A percentile compares a stretch with the other conserved stretches of the same genome.
Evolutionary conservation across 1,139 yeast genomes (phyloP).

Genomic region (Wickerhamiella pararugosa): DNA sequence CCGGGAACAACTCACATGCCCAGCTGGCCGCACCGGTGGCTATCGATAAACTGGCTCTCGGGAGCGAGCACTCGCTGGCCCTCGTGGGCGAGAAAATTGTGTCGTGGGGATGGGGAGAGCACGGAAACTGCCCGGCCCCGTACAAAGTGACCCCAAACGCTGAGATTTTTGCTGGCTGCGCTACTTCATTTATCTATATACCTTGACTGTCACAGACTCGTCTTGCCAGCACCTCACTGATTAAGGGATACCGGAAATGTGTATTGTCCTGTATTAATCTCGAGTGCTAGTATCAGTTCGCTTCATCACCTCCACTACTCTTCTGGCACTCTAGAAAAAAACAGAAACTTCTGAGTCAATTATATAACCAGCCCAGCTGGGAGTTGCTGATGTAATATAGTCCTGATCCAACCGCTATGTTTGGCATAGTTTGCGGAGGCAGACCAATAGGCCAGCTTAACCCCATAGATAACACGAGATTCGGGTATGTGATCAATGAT

Average conservation of each 20-base stretch:
- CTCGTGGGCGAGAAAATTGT: slow-evolving; percentile 26
- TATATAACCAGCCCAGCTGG: not conserved
- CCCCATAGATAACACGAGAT: slow-evolving; percentile 51
- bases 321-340: slow-evolving; percentile 8
- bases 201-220: slow-evolving; percentile 14
- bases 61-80: slow-evolving; percentile 78
- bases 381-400: not conserved
- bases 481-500: slow-evolving; percentile 44
- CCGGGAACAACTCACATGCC: slow-evolving; percentile 67
- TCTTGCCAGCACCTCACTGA: slow-evolving; percentile 16
- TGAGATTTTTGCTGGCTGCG: slow-evolving; percentile 33
- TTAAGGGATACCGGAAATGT: slow-evolving; percentile 15
- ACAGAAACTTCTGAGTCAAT: slow-evolving; percentile 4
- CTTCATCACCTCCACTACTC: not conserved
- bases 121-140: slow-evolving; percentile 74
- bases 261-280: slow-evolving; percentile 16
- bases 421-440: slow-evolving; percentile 34
- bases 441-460: slow-evolving; percentile 26
- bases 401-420: slow-evolving; percentile 21
- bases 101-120: slow-evolving; percentile 99
- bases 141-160: slow-evolving; percentile 18
- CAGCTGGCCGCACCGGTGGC: slow-evolving; percentile 36
- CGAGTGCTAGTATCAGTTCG: slow-evolving; percentile 11
- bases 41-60: slow-evolving; percentile 30
- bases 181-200: slow-evolving; percentile 22